Base-by-base conservation (phyloP, 2,329 filamentous ascomycete genomes). In the Alternaria metachromatica region DNA sequence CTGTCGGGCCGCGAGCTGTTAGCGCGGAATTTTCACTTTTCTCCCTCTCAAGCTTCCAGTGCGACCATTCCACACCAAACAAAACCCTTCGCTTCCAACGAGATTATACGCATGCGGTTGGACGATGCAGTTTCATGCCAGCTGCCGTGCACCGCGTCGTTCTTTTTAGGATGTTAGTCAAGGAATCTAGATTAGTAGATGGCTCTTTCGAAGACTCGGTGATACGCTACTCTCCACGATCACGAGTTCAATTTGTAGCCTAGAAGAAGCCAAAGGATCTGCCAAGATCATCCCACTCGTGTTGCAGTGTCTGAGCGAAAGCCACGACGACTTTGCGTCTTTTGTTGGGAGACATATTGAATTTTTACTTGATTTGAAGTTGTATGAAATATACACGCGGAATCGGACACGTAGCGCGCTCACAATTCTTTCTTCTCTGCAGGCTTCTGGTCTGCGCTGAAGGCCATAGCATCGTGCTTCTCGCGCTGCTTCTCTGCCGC, bases 151-250 rank as follows among this genome's bases (percentile, higher is more conserved):
- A 49, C 18, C 18, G 60, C 49, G n/a, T 37, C 55, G 49, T 18
- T 15, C 18, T 21, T 49, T 37, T 21, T 20, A 41, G 33, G 15
- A 20, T 25, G n/a, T 49, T 12, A 15, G 18, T 13, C 13, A 57
- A 26, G 37, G 30, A 20, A n/a, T 48, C 23, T 33, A 51, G 51
- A 49, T 28, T 50, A 53, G 53, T 56, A 57, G 43, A 66, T 82
- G 92, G 92, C 92, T 90, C 92, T 92, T 92, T 96, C 92, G 92
- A 96, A 96, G 92, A 92, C 94, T 93, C 92, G 83, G 85, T 86
- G 90, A 86, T 84, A 82, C 81, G 78, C 84, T 84, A 84, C 80
- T 85, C 80, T 87, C 80, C 87, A 93, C 90, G 88, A 90, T 89
- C 87, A 85, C 92, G 86, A 93, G 92, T 95, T 92, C 95, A 94